These are phyloP conservation scores for Xylariaceae sp. DNA, from an alignment of 2,329 filamentous ascomycete genomes.

Conservation along the genomic window DNA sequence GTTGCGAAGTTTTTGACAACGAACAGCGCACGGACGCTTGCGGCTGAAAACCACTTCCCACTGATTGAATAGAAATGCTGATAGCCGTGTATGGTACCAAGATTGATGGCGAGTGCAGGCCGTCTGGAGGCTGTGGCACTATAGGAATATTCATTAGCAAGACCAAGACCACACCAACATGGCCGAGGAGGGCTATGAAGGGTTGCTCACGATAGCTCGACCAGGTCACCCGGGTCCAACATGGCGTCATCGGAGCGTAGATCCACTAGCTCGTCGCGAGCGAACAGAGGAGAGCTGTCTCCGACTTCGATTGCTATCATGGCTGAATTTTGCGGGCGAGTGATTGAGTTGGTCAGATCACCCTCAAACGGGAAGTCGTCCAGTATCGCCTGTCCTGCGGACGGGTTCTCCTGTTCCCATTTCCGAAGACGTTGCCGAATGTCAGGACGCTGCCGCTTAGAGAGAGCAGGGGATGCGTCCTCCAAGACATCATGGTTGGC, in stretches of 20 bases:
- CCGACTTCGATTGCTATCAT: conserved; percentile 28
- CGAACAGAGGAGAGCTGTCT: conserved; percentile 29
- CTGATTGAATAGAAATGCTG: conserved; percentile 51
- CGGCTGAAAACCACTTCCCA: conserved; percentile 45
- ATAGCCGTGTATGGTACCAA: conserved; percentile 45
- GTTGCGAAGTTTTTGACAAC: conserved; percentile 43
- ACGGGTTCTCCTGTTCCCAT: conserved; percentile 38
- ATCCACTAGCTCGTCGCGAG: conserved; percentile 35
- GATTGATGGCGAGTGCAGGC: conserved; percentile 47
- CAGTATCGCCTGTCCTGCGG: conserved; percentile 21
- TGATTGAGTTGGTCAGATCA: conserved; percentile 33
- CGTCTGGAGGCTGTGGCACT: conserved; percentile 38
- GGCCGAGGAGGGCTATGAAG: not conserved
- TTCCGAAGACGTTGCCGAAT: conserved; percentile 39
- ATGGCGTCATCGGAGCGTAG: conserved; percentile 31
- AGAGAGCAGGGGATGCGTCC: not conserved
- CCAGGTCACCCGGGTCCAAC: conserved; percentile 42
- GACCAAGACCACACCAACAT: not conserved
- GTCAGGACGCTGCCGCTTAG: not conserved
- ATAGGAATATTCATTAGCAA: conserved; percentile 11
- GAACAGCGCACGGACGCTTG: conserved; percentile 43
- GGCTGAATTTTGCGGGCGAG: conserved; percentile 32
- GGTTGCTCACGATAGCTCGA: conserved; percentile 41
- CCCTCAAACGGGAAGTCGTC: conserved; percentile 29
- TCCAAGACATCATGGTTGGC: conserved; percentile 4